These are phyloP conservation scores for Mortierella alpina DNA, from an alignment of 192 early-diverging fungal genomes.

Conservation along the genomic window DNA sequence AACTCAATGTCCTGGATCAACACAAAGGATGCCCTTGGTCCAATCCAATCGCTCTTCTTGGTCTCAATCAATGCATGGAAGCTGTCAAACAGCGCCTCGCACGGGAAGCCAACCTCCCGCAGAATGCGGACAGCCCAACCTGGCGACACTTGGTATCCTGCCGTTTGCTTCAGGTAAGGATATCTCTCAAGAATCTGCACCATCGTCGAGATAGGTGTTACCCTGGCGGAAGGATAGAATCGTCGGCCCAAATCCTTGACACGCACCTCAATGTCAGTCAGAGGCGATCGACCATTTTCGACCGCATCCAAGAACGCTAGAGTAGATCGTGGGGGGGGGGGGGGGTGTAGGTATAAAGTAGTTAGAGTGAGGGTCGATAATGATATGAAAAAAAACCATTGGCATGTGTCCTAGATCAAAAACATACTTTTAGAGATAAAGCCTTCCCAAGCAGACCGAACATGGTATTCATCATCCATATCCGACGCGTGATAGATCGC, in stretches of 20 bases:
- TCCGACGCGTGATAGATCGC: conserved; percentile 49
- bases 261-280: conserved; percentile 46
- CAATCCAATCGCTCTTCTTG: conserved; percentile 47
- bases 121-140: conserved; percentile 50
- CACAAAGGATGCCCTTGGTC: conserved; percentile 30
- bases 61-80: conserved; percentile 48
- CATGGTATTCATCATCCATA: conserved; percentile 49
- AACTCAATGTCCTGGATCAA: conserved; percentile 51
- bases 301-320: conserved; percentile 35
- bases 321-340: neutral
- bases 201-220: conserved; percentile 36
- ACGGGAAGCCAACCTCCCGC: conserved; percentile 44
- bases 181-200: conserved; percentile 47
- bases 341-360: neutral
- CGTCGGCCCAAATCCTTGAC: conserved; percentile 42
- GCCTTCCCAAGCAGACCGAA: conserved; percentile 46
- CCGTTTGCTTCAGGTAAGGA: conserved; percentile 44
- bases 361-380: neutral
- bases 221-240: conserved; percentile 50
- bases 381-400: neutral
- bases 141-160: conserved; percentile 15
- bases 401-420: neutral
- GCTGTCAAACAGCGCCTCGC: conserved; percentile 47
- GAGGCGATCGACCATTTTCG: conserved; percentile 26
- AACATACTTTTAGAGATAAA: conserved; percentile 37